These are phyloP conservation scores for Xerocomellus intermedius DNA, from an alignment of 768 basidiomycete genomes.

Conservation along the genomic window DNA sequence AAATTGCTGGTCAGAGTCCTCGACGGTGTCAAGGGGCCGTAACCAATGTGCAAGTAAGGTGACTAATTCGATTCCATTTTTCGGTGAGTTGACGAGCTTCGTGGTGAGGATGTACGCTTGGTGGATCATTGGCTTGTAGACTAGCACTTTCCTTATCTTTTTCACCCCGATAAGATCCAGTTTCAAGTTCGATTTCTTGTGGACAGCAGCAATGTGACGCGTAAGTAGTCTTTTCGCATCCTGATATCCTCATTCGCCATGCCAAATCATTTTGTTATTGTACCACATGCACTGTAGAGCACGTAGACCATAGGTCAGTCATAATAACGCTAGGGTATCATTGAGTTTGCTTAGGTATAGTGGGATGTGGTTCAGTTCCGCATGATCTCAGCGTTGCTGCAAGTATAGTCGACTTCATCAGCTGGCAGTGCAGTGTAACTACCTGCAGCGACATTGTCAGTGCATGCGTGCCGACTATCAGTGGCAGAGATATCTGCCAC, in stretches of 20 bases:
- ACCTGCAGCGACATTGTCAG: not conserved
- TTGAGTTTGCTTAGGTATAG: not conserved
- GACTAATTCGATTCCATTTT: not conserved
- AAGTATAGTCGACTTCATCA: constrained; percentile 24
- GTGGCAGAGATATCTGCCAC: constrained; percentile 4
- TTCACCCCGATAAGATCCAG: not conserved
- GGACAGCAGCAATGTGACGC: not conserved
- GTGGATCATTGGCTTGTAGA: not conserved
- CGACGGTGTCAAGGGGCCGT: constrained; percentile 14
- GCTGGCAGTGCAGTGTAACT: constrained; percentile 20
- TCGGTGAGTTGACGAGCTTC: not conserved
- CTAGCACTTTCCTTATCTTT: not conserved
- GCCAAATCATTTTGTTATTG: not conserved
- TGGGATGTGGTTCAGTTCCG: constrained; percentile 20
- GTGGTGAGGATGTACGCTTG: not conserved
- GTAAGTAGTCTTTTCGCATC: not conserved
- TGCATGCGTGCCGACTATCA: not conserved
- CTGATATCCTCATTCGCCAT: not conserved
- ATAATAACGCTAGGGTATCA: not conserved
- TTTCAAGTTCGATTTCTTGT: not conserved
- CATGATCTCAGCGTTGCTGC: constrained; percentile 17
- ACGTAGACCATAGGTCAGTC: not conserved
- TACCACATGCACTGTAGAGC: not conserved
- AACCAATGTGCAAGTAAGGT: not conserved
- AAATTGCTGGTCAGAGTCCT: constrained; percentile 18